These are phyloP conservation scores for Sanghuangporus baumii DNA, from an alignment of 1,284 basidiomycete genomes.

Conservation along the genomic window DNA sequence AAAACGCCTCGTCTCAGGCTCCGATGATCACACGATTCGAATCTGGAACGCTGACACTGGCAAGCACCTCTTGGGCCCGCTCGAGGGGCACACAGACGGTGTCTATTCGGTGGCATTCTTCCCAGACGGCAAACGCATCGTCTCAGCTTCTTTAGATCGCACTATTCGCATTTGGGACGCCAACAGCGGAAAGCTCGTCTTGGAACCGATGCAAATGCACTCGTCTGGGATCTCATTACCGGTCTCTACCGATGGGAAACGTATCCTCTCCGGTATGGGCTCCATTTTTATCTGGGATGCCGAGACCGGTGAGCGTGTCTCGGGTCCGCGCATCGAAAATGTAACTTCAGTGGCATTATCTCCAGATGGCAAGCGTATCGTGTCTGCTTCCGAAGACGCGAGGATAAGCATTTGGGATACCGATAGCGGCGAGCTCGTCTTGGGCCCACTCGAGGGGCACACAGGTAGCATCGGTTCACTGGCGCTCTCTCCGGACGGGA, in stretches of 20 bases:
- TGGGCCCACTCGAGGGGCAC: neutral
- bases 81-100: neutral
- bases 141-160: neutral
- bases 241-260: neutral
- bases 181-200: neutral
- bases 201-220: neutral
- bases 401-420: neutral
- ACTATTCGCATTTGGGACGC: neutral
- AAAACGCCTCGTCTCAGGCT: neutral
- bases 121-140: neutral
- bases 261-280: neutral
- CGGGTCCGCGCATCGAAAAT: neutral
- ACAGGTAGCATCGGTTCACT: neutral
- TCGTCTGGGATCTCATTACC: neutral
- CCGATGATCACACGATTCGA: neutral
- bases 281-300: neutral
- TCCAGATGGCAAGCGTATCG: neutral
- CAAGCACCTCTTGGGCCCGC: neutral
- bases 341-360: neutral
- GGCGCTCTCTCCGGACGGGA: neutral
- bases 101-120: constrained; percentile 3
- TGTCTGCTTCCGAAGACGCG: neutral
- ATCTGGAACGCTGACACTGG: neutral
- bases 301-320: neutral
- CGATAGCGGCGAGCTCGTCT: neutral